Evolutionary conservation across 768 basidiomycete genomes (phyloP), one percentile per base, ranked within the genome.

Genomic region (Pleurotus tuber-regium): DNA sequence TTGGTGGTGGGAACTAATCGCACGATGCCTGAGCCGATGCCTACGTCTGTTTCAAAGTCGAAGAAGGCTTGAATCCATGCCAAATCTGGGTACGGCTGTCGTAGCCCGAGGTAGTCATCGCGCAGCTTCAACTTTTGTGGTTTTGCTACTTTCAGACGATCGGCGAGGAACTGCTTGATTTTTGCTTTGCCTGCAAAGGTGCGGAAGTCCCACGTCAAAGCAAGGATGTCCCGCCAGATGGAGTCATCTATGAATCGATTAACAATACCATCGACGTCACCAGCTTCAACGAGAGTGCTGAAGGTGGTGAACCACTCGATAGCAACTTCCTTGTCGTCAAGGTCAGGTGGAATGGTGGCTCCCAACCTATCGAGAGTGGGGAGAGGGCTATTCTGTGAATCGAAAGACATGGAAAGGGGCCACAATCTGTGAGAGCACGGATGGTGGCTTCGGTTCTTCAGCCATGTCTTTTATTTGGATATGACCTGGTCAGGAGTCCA

Each of bases 41-140:
- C 86, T 1, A 75, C 63, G 1, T 62, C 70, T 4, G 77, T 79
- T 43, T 77, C 75, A 56, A 87, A 88, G 4, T 66, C 72, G 61
- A 89, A 84, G 50, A 78, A 63, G 26, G 75, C 65, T 23, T 77
- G 75, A 35, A 88, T 63, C 78, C 84, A 87, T 0, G 70, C 73
- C 4, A 88, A 52, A 56, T 80, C 83, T 0, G 80, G 72, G 50
- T 70, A 74, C 2, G 75, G 76, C 12, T 62, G 66, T 43, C 70
- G 61, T n/a, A 79, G 38, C 2, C 43, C 59, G n/a, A 73, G 57
- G 26, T 59, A 61, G 39, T 64, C 65, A 11, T 61, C 61, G 25
- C 57, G 62, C 3, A 70, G 54, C 6, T 66, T 66, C 49, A 71
- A 58, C 16, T 47, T 71, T 66, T 39, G 62, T 53, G 26, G 66